These are phyloP conservation scores for Aspergillus sp. DNA, from an alignment of 2,329 filamentous ascomycete genomes.

Conservation along the genomic window DNA sequence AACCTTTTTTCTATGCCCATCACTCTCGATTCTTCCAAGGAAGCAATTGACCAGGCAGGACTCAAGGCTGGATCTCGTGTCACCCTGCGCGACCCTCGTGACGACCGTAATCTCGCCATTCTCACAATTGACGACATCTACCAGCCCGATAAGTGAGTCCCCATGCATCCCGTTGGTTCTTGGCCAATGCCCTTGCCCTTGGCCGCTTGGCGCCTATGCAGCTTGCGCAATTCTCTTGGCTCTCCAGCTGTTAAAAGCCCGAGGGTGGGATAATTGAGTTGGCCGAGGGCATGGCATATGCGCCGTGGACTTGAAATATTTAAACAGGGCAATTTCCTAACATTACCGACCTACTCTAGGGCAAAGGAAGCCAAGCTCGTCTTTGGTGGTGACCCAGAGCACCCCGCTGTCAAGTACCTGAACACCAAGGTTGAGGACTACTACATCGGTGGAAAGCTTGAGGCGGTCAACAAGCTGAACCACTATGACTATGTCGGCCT, in stretches of 20 bases:
- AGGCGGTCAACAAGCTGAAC: slow-evolving; percentile 90
- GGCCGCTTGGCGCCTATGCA: background rate
- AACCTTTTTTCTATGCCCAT: slow-evolving; percentile 96
- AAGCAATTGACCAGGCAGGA: slow-evolving; percentile 70
- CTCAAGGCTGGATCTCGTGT: slow-evolving; percentile 80
- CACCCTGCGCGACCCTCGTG: slow-evolving; percentile 90
- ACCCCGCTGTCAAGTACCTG: slow-evolving; percentile 91
- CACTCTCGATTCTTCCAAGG: slow-evolving; percentile 78
- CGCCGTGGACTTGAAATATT: slow-evolving; percentile 18
- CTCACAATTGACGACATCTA: slow-evolving; percentile 95
- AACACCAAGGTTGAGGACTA: slow-evolving; percentile 77
- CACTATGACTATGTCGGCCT: slow-evolving; percentile 99
- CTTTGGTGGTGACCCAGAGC: slow-evolving; percentile 87
- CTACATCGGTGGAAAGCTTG: slow-evolving; percentile 94
- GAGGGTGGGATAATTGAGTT: background rate
- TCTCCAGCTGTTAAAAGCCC: background rate
- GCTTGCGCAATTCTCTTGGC: slow-evolving; percentile 3
- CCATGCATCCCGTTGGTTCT: background rate
- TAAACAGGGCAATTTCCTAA: slow-evolving; percentile 25
- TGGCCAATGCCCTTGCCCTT: background rate
- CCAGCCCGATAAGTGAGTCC: slow-evolving; percentile 82
- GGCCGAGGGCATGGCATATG: slow-evolving; percentile 1
- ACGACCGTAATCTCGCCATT: slow-evolving; percentile 94
- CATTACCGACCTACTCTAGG: slow-evolving; percentile 48
- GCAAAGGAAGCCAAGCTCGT: slow-evolving; percentile 87